These are phyloP conservation scores for Decorospora gaudefroyi DNA, from an alignment of 2,329 filamentous ascomycete genomes.

Conservation along the genomic window DNA sequence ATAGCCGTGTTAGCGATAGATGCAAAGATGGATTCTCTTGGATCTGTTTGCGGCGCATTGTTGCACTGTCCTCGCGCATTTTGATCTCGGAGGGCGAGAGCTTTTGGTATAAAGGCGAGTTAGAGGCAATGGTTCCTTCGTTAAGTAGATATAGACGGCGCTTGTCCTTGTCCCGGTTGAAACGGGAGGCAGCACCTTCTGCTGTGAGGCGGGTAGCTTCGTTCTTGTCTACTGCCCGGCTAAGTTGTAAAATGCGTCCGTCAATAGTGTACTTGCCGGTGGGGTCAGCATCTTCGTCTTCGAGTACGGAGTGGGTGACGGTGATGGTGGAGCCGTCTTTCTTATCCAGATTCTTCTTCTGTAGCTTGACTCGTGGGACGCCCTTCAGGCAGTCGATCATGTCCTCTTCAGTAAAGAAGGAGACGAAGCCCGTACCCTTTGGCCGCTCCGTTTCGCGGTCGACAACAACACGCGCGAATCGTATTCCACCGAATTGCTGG, in stretches of 20 bases:
- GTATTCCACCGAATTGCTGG: slow-evolving; percentile 79
- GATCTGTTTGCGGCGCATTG: slow-evolving; percentile 87
- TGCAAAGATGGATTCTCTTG: slow-evolving; percentile 89
- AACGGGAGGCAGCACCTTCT: slow-evolving; percentile 64
- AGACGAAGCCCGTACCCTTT: slow-evolving; percentile 92
- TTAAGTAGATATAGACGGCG: slow-evolving; percentile 83
- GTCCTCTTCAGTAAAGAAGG: slow-evolving; percentile 79
- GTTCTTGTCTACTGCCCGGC: slow-evolving; percentile 80
- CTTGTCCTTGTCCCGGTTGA: slow-evolving; percentile 81
- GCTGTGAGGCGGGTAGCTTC: slow-evolving; percentile 78
- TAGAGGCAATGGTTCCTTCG: slow-evolving; percentile 81
- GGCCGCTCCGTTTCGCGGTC: slow-evolving; percentile 84
- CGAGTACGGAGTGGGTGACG: slow-evolving; percentile 72
- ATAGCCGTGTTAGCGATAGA: slow-evolving; percentile 85
- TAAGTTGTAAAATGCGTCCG: slow-evolving; percentile 81
- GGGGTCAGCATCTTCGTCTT: slow-evolving; percentile 81
- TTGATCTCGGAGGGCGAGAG: slow-evolving; percentile 79
- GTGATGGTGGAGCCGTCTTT: slow-evolving; percentile 45
- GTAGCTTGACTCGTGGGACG: slow-evolving; percentile 62
- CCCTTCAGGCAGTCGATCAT: slow-evolving; percentile 74
- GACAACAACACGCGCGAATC: slow-evolving; percentile 89
- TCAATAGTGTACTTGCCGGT: slow-evolving; percentile 88
- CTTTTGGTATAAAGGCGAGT: slow-evolving; percentile 74
- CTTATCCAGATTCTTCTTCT: slow-evolving; percentile 42
- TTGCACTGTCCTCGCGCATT: slow-evolving; percentile 83